A percentile compares a stretch with the other conserved stretches of the same genome.
Evolutionary conservation across 352 stramenopile species (phyloP).

Genomic region (Phytophthora meadii): DNA sequence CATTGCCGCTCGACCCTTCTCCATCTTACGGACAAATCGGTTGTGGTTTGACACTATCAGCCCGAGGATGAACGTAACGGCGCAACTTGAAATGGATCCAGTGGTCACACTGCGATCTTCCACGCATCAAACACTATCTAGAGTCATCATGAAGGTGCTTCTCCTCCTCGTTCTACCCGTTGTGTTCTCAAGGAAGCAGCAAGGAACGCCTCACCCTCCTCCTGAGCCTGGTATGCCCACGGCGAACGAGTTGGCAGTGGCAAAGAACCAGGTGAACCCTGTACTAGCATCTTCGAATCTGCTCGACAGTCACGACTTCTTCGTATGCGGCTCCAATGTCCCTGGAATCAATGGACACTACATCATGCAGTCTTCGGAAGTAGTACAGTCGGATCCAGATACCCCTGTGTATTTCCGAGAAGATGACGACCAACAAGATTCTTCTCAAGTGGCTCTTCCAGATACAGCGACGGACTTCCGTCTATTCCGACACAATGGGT

Average conservation of each 20-base stretch:
- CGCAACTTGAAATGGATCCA: slow-evolving; percentile 28
- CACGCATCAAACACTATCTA: slow-evolving; percentile 1
- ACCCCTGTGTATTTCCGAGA: slow-evolving; percentile 56
- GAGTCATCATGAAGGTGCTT: slow-evolving; percentile 13
- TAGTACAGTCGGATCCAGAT: slow-evolving; percentile 37
- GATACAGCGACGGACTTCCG: slow-evolving; percentile 46
- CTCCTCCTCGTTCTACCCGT: not conserved
- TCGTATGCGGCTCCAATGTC: slow-evolving; percentile 58
- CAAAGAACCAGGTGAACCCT: not conserved
- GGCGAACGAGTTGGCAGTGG: slow-evolving; percentile 2
- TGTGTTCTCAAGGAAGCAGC: not conserved
- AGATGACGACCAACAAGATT: slow-evolving; percentile 31
- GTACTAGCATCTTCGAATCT: slow-evolving; percentile 28
- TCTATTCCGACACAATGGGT: slow-evolving; percentile 65
- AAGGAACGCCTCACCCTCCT: not conserved
- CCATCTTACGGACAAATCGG: too few relatives aligned
- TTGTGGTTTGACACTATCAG: too few relatives aligned
- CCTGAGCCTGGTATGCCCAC: not conserved
- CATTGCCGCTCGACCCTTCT: not conserved
- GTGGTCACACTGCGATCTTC: slow-evolving; percentile 20
- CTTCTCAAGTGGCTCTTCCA: not conserved
- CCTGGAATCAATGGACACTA: slow-evolving; percentile 66
- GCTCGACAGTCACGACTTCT: slow-evolving; percentile 48
- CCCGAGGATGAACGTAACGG: slow-evolving; percentile 7
- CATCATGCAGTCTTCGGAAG: slow-evolving; percentile 36